Base-by-base conservation (phyloP, 2,329 filamentous ascomycete genomes). In the Pseudogymnoascus pannorum region DNA sequence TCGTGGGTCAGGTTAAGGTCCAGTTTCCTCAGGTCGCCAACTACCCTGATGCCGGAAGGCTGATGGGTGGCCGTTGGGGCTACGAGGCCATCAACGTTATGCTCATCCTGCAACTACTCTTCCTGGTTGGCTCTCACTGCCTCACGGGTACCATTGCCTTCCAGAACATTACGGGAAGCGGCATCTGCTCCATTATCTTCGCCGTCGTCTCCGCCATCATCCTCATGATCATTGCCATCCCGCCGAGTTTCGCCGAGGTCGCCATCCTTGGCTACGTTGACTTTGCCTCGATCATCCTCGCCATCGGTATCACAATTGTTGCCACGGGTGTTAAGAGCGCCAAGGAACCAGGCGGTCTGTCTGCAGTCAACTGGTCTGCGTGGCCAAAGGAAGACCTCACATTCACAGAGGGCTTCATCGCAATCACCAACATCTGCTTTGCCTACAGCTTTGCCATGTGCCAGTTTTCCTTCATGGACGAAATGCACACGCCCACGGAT, bases 101-200 rank as follows among this genome's bases (percentile, higher is more conserved):
- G 5, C 79, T 82, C 66, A 71, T 79, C 4, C 68, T 86, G 20
- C 79, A 86, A 66, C 72, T 86, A 14, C 71, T 86, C n/a, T 86
- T 87, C 72, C 76, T 85, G 66, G 82, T 85, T 75, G 82, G 78
- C 14, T 83, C 81, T 29, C 85, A 87, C 69, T 73, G 86, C 29
- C 73, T 86, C 62, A 84, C 82, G 0, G 85, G 85, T 68, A 77
- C 76, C n/a, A 81, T 86, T 64, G 82, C 82, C 61, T 77, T 86
- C 72, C 83, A 83, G 63, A 79, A 77, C 3, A 72, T 87, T 60
- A 84, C 81, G 1, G 70, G 77, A 4, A 78, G 83, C 67, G 78
- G 74, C 1, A 75, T 77, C 2, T 87, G 83, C 70, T 81, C 81
- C 1, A 78, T 86, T 63, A 74, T 80, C 0, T 86, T 81, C 67